Evolutionary conservation across 371 early-diverging fungal genomes (phyloP), one percentile per base, ranked within the genome.

Genomic region (Capillidium heterosporum): DNA sequence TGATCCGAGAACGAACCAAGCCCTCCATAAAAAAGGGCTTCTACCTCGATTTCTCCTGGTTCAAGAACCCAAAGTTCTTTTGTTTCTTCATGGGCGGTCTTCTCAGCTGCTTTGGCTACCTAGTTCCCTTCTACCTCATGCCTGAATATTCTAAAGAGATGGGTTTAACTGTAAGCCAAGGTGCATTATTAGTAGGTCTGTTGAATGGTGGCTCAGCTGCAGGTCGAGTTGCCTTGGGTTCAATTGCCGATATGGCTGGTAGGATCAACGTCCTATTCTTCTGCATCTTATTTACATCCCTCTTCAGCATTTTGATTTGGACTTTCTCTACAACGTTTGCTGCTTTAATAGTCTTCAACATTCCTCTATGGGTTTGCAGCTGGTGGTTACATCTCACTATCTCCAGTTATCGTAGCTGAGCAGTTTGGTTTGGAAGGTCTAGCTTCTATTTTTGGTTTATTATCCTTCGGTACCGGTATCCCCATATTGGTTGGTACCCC

Each of bases 191-290:
- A 46, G 61, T 80, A 23, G 73, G 74, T 32, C 54, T 75, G 35
- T 66, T 73, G 59, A 80, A 74, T 48, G 76, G 68, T 19, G 67
- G 67, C 8, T 75, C 78, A 1, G 82, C 81, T 0, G 59, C 79
- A 4, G 83, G 84, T 1, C 78, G 88, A 49, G 62, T 87, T 35
- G 58, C 72, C 7, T 67, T 78, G 19, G 87, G 87, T 2, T 63
- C 69, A 31, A 61, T 73, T 41, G 77, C 77, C 17, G 82, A 81
- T 44, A 60, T 58, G n/a, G 61, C 81, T 31, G 88, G 88, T 0
- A 71, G 75, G 32, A 65, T 84, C 61, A 76, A 77, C 51, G 65
- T 72, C n/a, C 40, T 40, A 13, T 40, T 40, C n/a, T 10, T 40
- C n/a, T 40, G 40, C n/a, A 40, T 40, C n/a, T 10, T n/a, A 13